Conservation (phyloP, 768 basidiomycete species). For the Trametes maxima region DNA sequence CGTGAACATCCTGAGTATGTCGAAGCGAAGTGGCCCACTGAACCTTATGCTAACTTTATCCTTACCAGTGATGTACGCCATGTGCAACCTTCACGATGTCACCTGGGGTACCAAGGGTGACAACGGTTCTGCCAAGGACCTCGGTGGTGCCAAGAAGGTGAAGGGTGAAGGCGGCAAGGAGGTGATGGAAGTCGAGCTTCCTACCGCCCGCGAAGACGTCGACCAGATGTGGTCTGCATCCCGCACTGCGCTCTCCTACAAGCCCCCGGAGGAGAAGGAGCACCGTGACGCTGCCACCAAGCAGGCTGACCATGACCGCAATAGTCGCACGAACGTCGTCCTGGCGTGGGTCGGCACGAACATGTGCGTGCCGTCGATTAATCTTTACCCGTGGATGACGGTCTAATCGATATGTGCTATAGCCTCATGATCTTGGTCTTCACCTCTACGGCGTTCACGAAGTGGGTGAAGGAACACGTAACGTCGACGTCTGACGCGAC, state of each 20-base stretch:
- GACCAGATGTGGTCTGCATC: slow-evolving; percentile 86
- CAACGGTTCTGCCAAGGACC: slow-evolving; percentile 84
- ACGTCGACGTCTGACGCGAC: slow-evolving; percentile 47
- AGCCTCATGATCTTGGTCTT: slow-evolving; percentile 75
- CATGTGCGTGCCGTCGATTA: slow-evolving; percentile 52
- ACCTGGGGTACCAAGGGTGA: slow-evolving; percentile 95
- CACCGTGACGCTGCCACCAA: slow-evolving; percentile 87
- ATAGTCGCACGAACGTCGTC: slow-evolving; percentile 83
- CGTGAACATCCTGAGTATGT: slow-evolving; percentile 78
- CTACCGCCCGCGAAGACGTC: slow-evolving; percentile 82
- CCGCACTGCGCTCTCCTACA: slow-evolving; percentile 65
- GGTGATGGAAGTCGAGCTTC: slow-evolving; percentile 83
- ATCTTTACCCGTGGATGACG: background rate
- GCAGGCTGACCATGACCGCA: slow-evolving; percentile 84
- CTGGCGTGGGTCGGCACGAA: slow-evolving; percentile 84
- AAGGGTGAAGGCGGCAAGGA: slow-evolving; percentile 85
- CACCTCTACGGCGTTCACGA: slow-evolving; percentile 74
- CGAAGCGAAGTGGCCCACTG: background rate
- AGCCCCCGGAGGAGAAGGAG: slow-evolving; percentile 72
- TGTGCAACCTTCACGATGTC: slow-evolving; percentile 91
- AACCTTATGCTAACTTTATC: slow-evolving; percentile 5
- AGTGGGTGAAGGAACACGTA: slow-evolving; percentile 69
- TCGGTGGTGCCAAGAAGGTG: slow-evolving; percentile 89
- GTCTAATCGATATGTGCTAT: slow-evolving; percentile 6
- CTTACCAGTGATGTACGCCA: slow-evolving; percentile 80